Conservation (phyloP, 2,329 filamentous ascomycete genomes). For the Hymenoscyphus salicellus region DNA sequence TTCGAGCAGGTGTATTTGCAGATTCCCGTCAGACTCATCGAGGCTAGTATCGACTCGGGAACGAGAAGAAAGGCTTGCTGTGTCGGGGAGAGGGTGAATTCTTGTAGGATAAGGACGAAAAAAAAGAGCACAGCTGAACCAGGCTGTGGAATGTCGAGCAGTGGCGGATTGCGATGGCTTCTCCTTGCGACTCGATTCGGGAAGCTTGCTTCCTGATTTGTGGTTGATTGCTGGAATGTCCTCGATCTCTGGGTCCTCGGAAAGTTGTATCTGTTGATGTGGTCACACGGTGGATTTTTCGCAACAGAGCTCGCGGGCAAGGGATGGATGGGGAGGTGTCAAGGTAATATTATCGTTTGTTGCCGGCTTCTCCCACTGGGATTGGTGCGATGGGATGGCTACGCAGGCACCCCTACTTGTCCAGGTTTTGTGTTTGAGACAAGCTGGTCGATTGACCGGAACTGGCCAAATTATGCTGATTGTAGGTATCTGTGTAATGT, state of each 20-base stretch:
- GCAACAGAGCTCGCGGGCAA: conserved; percentile 2
- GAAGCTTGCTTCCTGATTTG: neutral
- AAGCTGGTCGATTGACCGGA: neutral
- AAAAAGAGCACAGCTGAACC: neutral
- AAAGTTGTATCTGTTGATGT: conserved; percentile 10
- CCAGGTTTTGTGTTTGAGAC: neutral
- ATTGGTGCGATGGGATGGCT: neutral
- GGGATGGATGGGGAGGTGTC: conserved; percentile 8
- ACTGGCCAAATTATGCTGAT: neutral
- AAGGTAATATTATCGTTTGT: conserved; percentile 22
- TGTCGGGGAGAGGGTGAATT: neutral
- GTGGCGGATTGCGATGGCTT: neutral
- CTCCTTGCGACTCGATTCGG: neutral
- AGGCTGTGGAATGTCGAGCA: conserved; percentile 6
- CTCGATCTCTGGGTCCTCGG: neutral
- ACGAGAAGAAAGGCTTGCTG: conserved; percentile 8
- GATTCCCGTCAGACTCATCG: conserved; percentile 36
- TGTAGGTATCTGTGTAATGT: neutral
- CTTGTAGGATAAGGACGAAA: neutral
- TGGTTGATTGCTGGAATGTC: neutral
- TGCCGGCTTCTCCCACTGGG: conserved; percentile 17
- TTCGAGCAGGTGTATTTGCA: conserved; percentile 34
- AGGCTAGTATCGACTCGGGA: conserved; percentile 28
- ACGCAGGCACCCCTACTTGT: neutral
- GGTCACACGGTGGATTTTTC: conserved; percentile 28